phyloP scores from a whole-genome alignment of 805 yeast genomes.

The Tetrapisispora taiwanensis region DNA sequence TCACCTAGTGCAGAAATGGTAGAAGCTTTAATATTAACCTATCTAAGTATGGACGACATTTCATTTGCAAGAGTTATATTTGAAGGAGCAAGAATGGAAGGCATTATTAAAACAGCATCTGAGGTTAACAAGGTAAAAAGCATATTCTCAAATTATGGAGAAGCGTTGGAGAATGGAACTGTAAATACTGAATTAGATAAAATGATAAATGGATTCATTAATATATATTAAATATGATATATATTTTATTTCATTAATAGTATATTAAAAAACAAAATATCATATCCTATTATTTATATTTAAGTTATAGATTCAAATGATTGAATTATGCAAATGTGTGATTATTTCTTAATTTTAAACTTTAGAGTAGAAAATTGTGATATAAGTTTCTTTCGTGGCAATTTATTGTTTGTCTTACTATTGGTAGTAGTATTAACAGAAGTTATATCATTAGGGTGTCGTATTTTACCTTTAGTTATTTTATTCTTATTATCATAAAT shows the following conservation, averaged over 20 bases:
- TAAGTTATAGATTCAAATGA: too few relatives aligned
- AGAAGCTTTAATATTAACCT: constrained; percentile 38
- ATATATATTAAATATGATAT: not conserved
- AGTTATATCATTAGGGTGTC: too few relatives aligned
- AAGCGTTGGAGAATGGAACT: constrained; percentile 35
- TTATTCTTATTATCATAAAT: too few relatives aligned
- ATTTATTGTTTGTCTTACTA: too few relatives aligned
- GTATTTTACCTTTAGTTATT: too few relatives aligned
- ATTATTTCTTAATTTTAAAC: not conserved
- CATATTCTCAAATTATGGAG: constrained; percentile 41
- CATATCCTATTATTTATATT: too few relatives aligned
- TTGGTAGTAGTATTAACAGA: not conserved
- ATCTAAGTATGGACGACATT: constrained; percentile 37
- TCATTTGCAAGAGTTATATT: constrained; percentile 43
- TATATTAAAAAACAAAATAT: too few relatives aligned
- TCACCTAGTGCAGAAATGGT: constrained; percentile 38
- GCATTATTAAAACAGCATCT: constrained; percentile 30
- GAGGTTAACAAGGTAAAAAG: constrained; percentile 36
- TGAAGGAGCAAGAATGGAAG: constrained; percentile 37
- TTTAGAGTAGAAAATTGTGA: constrained; percentile 1
- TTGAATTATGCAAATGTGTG: not conserved
- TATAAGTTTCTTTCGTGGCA: not conserved
- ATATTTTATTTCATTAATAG: too few relatives aligned
- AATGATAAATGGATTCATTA: constrained; percentile 4
- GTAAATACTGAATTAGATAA: constrained; percentile 18